A percentile compares a stretch with the other conserved stretches of the same genome.
Evolutionary conservation across 1,284 basidiomycete genomes (phyloP).

Genomic region (Papiliotrema fonsecae): DNA sequence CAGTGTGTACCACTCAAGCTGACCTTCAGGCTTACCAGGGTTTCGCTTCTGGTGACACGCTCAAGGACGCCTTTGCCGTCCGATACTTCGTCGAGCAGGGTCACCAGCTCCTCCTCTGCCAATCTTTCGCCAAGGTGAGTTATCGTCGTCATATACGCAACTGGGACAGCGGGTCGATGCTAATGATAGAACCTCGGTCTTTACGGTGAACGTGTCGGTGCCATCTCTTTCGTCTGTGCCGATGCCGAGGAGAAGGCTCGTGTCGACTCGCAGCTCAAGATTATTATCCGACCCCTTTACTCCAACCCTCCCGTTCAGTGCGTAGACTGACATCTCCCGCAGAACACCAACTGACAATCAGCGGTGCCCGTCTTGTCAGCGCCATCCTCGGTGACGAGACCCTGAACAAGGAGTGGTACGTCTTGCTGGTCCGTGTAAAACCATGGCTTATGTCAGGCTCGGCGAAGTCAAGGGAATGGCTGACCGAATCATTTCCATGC

Average conservation of each 20-base stretch:
- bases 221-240: slow-evolving; percentile 77
- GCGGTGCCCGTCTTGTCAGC: slow-evolving; percentile 81
- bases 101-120: slow-evolving; percentile 78
- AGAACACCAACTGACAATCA: slow-evolving; percentile 29
- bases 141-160: too few relatives aligned
- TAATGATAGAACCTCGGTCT: slow-evolving; percentile 99
- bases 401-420: slow-evolving; percentile 76
- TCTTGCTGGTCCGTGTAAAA: not conserved
- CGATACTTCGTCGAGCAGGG: slow-evolving; percentile 89
- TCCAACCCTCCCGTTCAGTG: slow-evolving; percentile 91
- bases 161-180: too few relatives aligned
- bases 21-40: slow-evolving; percentile 94
- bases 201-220: slow-evolving; percentile 93
- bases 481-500: slow-evolving; percentile 92
- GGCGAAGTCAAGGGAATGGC: slow-evolving; percentile 92
- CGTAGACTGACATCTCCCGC: slow-evolving; percentile 2
- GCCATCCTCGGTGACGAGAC: slow-evolving; percentile 70
- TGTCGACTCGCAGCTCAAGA: slow-evolving; percentile 90
- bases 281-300: slow-evolving; percentile 95
- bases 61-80: slow-evolving; percentile 88
- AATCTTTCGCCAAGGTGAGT: slow-evolving; percentile 99
- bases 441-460: slow-evolving; percentile 46
- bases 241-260: slow-evolving; percentile 79
- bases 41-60: slow-evolving; percentile 83
- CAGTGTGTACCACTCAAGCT: not conserved